A percentile compares a stretch with the other conserved stretches of the same genome.
phyloP scores from a whole-genome alignment of 2,329 filamentous ascomycete species.

The Penicillium brasilianum region DNA sequence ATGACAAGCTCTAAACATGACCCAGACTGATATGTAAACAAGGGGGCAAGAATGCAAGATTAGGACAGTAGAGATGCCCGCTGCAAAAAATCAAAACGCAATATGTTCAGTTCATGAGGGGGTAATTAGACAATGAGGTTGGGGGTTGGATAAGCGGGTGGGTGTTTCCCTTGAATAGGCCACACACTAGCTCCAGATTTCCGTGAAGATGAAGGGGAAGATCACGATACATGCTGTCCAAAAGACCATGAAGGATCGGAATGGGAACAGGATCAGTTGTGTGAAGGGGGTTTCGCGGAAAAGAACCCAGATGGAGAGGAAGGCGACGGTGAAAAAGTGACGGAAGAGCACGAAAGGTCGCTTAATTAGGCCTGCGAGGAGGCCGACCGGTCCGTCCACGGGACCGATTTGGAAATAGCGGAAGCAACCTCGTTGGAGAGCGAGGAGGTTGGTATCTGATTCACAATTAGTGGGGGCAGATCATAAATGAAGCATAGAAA shows the following conservation, averaged over 20 bases:
- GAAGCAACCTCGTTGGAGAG: slow-evolving; percentile 90
- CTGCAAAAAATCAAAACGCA: slow-evolving; percentile 7
- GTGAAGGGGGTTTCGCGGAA: slow-evolving; percentile 56
- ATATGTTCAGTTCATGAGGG: slow-evolving; percentile 20
- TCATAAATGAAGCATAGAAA: neutral
- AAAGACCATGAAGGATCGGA: slow-evolving; percentile 72
- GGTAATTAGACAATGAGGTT: slow-evolving; percentile 7
- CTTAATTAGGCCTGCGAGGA: slow-evolving; percentile 81
- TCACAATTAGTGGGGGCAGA: slow-evolving; percentile 13
- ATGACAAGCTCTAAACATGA: slow-evolving; percentile 9
- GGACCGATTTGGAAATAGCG: slow-evolving; percentile 80
- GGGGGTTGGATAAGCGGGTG: neutral
- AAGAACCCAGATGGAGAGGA: slow-evolving; percentile 80
- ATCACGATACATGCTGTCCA: slow-evolving; percentile 83
- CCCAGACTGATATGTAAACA: neutral
- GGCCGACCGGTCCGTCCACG: slow-evolving; percentile 76
- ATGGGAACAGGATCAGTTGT: slow-evolving; percentile 67
- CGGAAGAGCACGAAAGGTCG: slow-evolving; percentile 78
- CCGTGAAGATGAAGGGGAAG: slow-evolving; percentile 76
- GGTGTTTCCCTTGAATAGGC: too few relatives aligned
- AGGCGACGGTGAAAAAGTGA: slow-evolving; percentile 94
- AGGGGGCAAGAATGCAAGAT: slow-evolving; percentile 4
- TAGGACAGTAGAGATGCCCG: slow-evolving; percentile 10
- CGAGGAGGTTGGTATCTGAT: slow-evolving; percentile 70
- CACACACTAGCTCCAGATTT: slow-evolving; percentile 55